Evolutionary conservation across 257 asterid species (phyloP).

Genomic region (Ophiorrhiza pumila): DNA sequence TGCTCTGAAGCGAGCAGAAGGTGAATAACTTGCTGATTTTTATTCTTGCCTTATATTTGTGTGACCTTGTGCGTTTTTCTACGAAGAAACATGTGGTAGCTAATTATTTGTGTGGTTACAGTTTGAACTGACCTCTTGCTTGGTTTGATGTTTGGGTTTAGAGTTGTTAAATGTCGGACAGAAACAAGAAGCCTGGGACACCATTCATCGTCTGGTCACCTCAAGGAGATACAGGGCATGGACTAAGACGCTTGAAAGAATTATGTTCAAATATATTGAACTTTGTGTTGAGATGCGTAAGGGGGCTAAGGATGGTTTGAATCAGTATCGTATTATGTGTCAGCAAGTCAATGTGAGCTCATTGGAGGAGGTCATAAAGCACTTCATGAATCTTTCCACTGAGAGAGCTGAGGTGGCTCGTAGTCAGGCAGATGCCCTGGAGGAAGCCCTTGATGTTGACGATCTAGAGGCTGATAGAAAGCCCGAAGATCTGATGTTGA

Average conservation of each 20-base stretch:
- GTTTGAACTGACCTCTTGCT: not conserved
- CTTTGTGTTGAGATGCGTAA: constrained; percentile 42
- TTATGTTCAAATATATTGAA: constrained; percentile 42
- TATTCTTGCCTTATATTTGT: not conserved
- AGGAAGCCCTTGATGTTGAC: constrained; percentile 44
- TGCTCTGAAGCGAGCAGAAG: constrained; percentile 44
- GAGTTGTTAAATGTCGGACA: constrained; percentile 42
- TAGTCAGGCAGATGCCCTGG: constrained; percentile 36
- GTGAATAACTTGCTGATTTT: constrained; percentile 16
- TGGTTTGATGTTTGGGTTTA: constrained; percentile 15
- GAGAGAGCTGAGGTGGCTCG: constrained; percentile 40
- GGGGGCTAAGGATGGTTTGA: constrained; percentile 43
- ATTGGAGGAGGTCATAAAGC: constrained; percentile 42
- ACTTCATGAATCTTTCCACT: constrained; percentile 36
- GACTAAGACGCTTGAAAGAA: constrained; percentile 37
- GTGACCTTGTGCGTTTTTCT: not conserved
- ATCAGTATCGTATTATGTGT: constrained; percentile 36
- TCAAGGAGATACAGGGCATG: constrained; percentile 44
- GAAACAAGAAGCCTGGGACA: constrained; percentile 39
- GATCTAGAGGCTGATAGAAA: constrained; percentile 43
- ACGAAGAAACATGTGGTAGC: not conserved
- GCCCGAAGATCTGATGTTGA: constrained; percentile 46
- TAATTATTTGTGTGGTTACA: not conserved
- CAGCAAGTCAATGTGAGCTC: constrained; percentile 40
- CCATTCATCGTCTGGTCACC: constrained; percentile 37